phyloP scores from a whole-genome alignment of 306 rosid genomes.

The Trifolium subterraneum region DNA sequence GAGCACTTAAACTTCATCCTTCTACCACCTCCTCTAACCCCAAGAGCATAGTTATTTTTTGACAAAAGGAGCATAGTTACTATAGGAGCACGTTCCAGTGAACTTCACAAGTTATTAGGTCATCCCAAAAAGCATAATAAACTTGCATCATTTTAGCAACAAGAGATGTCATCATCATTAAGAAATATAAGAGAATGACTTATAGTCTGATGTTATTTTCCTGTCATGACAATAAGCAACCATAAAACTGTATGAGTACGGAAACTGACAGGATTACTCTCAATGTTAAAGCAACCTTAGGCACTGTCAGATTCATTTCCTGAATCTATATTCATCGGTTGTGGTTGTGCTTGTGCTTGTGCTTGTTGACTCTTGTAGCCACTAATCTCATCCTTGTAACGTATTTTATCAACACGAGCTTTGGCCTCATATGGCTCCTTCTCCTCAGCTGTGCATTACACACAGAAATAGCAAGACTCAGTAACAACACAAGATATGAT shows the following conservation, averaged over 20 bases:
- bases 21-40: not conserved
- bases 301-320: conserved; percentile 81
- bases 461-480: conserved; percentile 17
- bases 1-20: not conserved
- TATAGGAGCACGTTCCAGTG: not conserved
- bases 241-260: not conserved
- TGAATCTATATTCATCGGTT: conserved; percentile 76
- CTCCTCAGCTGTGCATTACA: conserved; percentile 51
- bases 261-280: not conserved
- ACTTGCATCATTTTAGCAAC: not conserved
- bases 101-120: not conserved
- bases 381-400: conserved; percentile 88
- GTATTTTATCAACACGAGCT: conserved; percentile 85
- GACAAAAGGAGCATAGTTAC: no score
- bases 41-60: not conserved
- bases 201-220: not conserved
- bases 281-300: conserved; percentile 35
- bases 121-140: conserved; percentile 1
- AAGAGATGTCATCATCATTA: not conserved
- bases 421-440: conserved; percentile 77
- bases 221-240: not conserved
- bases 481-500: not conserved
- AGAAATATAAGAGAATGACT: conserved; percentile 2
- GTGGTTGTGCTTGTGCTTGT: conserved; percentile 65
- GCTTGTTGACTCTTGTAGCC: conserved; percentile 85